phyloP scores from a whole-genome alignment of 169 alveolate species.

The Plasmodium yoelii region DNA sequence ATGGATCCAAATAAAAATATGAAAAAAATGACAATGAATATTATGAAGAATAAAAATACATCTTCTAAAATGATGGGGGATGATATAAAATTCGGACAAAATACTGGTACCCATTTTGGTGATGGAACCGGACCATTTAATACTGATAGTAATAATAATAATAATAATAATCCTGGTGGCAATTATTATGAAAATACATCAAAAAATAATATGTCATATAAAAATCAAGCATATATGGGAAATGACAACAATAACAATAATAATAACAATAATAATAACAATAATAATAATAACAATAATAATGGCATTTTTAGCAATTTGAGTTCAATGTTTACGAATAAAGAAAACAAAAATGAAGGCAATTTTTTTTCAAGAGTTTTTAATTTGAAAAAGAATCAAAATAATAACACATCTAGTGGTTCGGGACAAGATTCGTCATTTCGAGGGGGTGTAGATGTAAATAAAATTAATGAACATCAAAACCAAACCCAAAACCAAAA shows the following conservation, averaged over 20 bases:
- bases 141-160: too few species aligned
- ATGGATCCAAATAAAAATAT: constrained; percentile 52
- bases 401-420: background rate
- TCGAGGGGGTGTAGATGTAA: background rate
- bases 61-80: constrained; percentile 28
- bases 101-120: background rate
- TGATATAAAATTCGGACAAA: background rate
- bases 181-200: constrained; percentile 46
- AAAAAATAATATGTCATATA: constrained; percentile 27
- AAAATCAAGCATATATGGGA: constrained; percentile 18
- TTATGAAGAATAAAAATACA: constrained; percentile 30
- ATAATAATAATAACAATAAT: background rate
- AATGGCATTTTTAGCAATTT: constrained; percentile 19
- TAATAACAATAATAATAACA: background rate
- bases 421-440: too few species aligned
- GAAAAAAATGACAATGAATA: constrained; percentile 41
- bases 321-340: constrained; percentile 17
- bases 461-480: background rate
- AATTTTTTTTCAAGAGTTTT: constrained; percentile 22
- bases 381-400: constrained; percentile 16
- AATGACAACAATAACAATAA: background rate
- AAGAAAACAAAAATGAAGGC: constrained; percentile 19
- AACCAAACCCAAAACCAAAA: too few species aligned
- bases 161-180: background rate
- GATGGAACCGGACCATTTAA: background rate